Percentiles rank a stretch among this genome's conserved stretches.
Conservation (phyloP, 202 grass and related monocot genomes). For the Zoysia matrella region DNA sequence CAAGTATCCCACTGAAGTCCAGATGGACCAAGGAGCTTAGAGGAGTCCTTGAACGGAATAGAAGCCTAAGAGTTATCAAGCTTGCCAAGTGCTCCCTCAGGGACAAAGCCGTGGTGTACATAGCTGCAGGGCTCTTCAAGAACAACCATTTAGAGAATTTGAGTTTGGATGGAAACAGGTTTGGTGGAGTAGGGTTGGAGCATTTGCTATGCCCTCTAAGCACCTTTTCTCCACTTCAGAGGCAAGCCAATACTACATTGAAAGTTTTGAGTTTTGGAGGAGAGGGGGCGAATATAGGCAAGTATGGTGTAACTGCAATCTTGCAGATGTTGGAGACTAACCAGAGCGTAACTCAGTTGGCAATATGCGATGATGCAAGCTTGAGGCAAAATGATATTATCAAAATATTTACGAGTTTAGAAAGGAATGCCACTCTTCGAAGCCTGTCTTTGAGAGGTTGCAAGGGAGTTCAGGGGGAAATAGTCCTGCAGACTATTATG, state of each 20-base stretch:
- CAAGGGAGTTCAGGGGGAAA: conserved; percentile 77
- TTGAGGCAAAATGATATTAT: conserved; percentile 75
- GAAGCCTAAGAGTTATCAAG: conserved; percentile 66
- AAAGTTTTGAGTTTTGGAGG: conserved; percentile 83
- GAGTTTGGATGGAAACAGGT: conserved; percentile 73
- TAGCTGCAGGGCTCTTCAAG: conserved; percentile 96
- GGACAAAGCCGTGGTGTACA: conserved; percentile 83
- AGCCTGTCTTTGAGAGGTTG: conserved; percentile 75
- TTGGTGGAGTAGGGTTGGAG: conserved; percentile 79
- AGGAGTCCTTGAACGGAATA: conserved; percentile 74
- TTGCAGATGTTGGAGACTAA: conserved; percentile 91
- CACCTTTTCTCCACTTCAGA: conserved; percentile 88
- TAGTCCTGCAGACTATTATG: conserved; percentile 76
- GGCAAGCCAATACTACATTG: conserved; percentile 77
- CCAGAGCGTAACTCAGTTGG: conserved; percentile 64
- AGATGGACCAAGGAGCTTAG: conserved; percentile 88
- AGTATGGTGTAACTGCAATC: conserved; percentile 66
- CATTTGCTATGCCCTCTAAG: conserved; percentile 86
- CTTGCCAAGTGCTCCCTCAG: conserved; percentile 71
- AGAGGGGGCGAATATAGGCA: conserved; percentile 55
- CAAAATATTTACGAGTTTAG: conserved; percentile 78
- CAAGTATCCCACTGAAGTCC: conserved; percentile 67
- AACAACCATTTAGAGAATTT: conserved; percentile 79
- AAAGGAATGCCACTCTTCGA: conserved; percentile 76
- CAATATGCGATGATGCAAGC: conserved; percentile 68